Evolutionary conservation across 2,329 filamentous ascomycete species (phyloP).

Genomic region (Colletotrichum aenigma): DNA sequence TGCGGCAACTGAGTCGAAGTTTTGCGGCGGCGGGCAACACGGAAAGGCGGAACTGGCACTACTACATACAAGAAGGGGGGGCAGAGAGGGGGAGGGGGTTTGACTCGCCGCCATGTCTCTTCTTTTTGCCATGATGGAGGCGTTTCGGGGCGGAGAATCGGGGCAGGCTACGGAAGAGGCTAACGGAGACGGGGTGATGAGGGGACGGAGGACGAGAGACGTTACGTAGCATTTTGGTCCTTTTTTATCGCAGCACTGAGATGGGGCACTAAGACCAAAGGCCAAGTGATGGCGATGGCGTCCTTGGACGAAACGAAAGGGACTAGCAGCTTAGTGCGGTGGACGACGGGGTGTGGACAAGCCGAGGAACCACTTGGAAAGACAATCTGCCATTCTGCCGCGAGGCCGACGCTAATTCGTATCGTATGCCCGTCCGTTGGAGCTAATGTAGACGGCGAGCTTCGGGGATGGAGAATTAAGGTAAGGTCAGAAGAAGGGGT

Average conservation of each 20-base stretch:
- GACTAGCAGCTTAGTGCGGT: neutral
- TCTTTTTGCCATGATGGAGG: neutral
- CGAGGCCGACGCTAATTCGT: neutral
- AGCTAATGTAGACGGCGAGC: neutral
- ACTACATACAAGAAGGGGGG: neutral
- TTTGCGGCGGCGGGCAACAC: neutral
- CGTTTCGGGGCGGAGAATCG: slow-evolving; percentile 5
- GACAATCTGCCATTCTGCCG: slow-evolving; percentile 14
- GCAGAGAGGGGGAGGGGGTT: neutral
- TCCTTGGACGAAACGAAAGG: neutral
- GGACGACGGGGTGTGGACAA: neutral
- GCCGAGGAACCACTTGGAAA: neutral
- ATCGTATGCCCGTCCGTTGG: neutral
- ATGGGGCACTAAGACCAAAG: neutral
- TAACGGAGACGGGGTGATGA: neutral
- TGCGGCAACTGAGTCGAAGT: slow-evolving; percentile 4
- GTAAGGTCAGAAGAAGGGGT: neutral
- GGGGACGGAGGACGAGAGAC: neutral
- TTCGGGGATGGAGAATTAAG: neutral
- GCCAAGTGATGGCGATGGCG: slow-evolving; percentile 5
- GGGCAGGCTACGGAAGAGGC: slow-evolving; percentile 2
- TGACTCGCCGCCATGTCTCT: slow-evolving; percentile 1
- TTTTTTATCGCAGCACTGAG: neutral
- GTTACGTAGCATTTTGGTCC: neutral
- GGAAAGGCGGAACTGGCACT: neutral